These are phyloP conservation scores for Fragaria vesca DNA, from an alignment of 306 rosid species.

Conservation along the genomic window DNA sequence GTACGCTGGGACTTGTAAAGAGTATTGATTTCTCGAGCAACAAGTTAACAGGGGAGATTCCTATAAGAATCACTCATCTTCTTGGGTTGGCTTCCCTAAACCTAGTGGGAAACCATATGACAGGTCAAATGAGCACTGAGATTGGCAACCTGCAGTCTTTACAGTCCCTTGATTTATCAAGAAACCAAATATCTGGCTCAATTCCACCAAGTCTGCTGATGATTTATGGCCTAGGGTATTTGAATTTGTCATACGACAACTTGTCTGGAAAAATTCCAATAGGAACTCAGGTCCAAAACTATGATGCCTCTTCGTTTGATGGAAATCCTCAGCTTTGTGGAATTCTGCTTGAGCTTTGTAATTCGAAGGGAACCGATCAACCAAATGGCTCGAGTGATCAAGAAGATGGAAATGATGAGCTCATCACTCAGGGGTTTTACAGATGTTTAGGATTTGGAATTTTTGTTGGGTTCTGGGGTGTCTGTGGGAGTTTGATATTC, in stretches of 20 bases:
- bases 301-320: neutral
- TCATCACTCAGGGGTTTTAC: constrained; percentile 17
- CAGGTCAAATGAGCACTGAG: neutral
- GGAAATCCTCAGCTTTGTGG: constrained; percentile 28
- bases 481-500: constrained; percentile 23
- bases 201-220: constrained; percentile 2
- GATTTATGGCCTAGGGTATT: neutral
- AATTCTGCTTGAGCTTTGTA: neutral
- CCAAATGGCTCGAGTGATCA: too few relatives aligned
- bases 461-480: constrained; percentile 35
- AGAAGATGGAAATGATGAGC: neutral
- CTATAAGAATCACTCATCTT: constrained; percentile 4
- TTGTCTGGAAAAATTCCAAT: constrained; percentile 9
- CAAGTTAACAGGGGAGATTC: neutral
- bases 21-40: constrained; percentile 19
- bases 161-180: constrained; percentile 18
- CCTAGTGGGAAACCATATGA: constrained; percentile 4
- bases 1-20: neutral
- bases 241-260: constrained; percentile 21
- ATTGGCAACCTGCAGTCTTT: constrained; percentile 10
- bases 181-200: neutral
- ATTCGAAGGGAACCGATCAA: too few relatives aligned
- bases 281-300: neutral
- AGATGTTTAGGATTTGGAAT: constrained; percentile 5
- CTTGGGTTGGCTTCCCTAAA: constrained; percentile 19